phyloP scores from a whole-genome alignment of 352 stramenopile genomes.

The Globisporangium perplexum region DNA sequence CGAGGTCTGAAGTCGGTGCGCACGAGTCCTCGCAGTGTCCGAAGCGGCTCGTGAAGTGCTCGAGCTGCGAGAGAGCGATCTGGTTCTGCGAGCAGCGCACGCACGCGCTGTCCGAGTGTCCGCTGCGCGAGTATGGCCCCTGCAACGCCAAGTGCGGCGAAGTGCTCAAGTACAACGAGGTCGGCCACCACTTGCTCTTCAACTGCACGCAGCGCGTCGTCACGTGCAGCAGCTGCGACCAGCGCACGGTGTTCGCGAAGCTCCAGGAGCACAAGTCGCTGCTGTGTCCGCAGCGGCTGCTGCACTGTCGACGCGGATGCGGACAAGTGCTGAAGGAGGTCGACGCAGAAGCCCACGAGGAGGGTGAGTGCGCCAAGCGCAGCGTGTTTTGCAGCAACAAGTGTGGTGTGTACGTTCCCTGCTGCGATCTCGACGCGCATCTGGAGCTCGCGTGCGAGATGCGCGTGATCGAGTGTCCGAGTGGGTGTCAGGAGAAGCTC shows the following conservation, averaged over 20 bases:
- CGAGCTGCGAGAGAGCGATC: slow-evolving; percentile 32
- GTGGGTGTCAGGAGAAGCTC: slow-evolving; percentile 47
- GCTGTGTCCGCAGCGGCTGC: slow-evolving; percentile 37
- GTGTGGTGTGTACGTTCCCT: slow-evolving; percentile 38
- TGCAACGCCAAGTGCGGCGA: slow-evolving; percentile 46
- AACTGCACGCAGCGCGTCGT: slow-evolving; percentile 43
- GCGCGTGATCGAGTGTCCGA: slow-evolving; percentile 54
- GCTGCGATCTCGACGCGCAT: slow-evolving; percentile 31
- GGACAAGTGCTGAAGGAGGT: slow-evolving; percentile 30
- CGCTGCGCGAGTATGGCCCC: slow-evolving; percentile 34
- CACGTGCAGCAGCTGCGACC: slow-evolving; percentile 42
- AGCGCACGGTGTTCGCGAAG: slow-evolving; percentile 22
- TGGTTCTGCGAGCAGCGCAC: slow-evolving; percentile 36
- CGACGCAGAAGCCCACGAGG: slow-evolving; percentile 41
- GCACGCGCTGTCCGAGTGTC: slow-evolving; percentile 44
- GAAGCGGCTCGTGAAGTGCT: slow-evolving; percentile 62
- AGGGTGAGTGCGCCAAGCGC: slow-evolving; percentile 33
- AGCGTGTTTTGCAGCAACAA: slow-evolving; percentile 44
- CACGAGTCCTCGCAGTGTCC: slow-evolving; percentile 46
- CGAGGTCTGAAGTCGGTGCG: slow-evolving; percentile 11
- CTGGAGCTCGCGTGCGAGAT: slow-evolving; percentile 40
- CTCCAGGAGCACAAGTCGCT: slow-evolving; percentile 40
- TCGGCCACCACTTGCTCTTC: slow-evolving; percentile 51
- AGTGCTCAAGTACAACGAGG: slow-evolving; percentile 40
- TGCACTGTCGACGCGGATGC: slow-evolving; percentile 56